Conservation (phyloP, 108 stramenopile species). For the Cyclotella kingstonii region DNA sequence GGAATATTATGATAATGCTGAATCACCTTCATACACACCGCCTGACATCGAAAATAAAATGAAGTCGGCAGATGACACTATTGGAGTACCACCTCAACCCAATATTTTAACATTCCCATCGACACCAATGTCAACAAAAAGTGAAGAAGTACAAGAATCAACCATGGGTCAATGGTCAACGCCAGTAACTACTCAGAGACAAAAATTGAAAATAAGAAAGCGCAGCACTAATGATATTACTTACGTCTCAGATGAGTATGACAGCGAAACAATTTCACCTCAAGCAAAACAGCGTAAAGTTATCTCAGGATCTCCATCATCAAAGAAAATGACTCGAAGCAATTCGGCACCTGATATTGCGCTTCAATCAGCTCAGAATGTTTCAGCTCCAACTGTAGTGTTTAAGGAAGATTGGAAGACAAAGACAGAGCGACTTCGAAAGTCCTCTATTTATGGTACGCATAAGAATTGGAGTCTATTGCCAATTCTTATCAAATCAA, state of each 20-base stretch:
- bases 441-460: constrained; percentile 75
- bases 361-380: constrained; percentile 1
- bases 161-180: constrained; percentile 60
- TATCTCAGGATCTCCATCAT: constrained; percentile 16
- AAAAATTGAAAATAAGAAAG: constrained; percentile 25
- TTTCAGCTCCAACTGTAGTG: constrained; percentile 67
- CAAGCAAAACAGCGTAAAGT: constrained; percentile 37
- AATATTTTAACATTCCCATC: constrained; percentile 7
- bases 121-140: constrained; percentile 7
- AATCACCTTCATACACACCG: no score
- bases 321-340: constrained; percentile 11
- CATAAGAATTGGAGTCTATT: constrained; percentile 90
- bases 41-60: no score
- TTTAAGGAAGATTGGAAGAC: constrained; percentile 94
- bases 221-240: constrained; percentile 7
- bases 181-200: constrained; percentile 27
- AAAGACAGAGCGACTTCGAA: constrained; percentile 85
- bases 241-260: constrained; percentile 14
- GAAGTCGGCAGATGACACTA: not conserved
- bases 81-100: no score
- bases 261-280: constrained; percentile 14
- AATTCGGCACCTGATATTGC: constrained; percentile 11
- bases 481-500: constrained; percentile 94
- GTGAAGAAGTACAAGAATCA: constrained; percentile 14
- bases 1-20: no score